phyloP scores from a whole-genome alignment of 139 green algal species.

The Chlamydomonas incerta region DNA sequence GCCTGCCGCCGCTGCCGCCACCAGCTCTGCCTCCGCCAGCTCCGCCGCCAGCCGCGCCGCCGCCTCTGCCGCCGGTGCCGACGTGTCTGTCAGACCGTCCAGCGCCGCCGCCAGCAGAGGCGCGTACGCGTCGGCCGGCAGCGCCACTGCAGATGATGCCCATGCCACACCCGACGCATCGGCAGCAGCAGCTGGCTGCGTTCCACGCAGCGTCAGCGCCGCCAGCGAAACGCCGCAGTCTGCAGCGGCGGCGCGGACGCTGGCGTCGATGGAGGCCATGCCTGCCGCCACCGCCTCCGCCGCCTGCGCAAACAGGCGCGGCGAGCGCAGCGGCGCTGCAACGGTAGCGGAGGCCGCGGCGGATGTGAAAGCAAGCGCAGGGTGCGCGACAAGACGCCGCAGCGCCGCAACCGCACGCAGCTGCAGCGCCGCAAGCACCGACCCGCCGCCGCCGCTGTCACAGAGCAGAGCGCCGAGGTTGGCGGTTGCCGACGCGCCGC shows the following conservation, averaged over 20 bases:
- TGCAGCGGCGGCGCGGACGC: background rate
- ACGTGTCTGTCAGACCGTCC: background rate
- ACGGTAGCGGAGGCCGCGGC: background rate
- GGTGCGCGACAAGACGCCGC: background rate
- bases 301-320: background rate
- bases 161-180: too few relatives aligned
- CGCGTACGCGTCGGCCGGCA: background rate
- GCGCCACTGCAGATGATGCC: background rate
- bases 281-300: background rate
- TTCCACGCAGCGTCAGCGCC: too few relatives aligned
- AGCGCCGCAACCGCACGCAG: conserved; percentile 3
- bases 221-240: background rate
- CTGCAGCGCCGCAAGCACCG: background rate
- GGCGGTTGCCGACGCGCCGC: too few relatives aligned
- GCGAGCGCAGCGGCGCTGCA: background rate
- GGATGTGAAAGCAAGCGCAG: too few relatives aligned
- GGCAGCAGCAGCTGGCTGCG: too few relatives aligned
- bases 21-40: conserved; percentile 19
- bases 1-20: background rate
- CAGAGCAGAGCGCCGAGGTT: too few relatives aligned
- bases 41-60: conserved; percentile 13
- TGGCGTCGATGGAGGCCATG: background rate
- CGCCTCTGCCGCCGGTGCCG: background rate
- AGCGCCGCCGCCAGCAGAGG: conserved; percentile 30
- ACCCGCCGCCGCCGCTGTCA: background rate